These are phyloP conservation scores for Ramalina peruviana DNA, from an alignment of 495 filamentous ascomycete species.

Conservation along the genomic window DNA sequence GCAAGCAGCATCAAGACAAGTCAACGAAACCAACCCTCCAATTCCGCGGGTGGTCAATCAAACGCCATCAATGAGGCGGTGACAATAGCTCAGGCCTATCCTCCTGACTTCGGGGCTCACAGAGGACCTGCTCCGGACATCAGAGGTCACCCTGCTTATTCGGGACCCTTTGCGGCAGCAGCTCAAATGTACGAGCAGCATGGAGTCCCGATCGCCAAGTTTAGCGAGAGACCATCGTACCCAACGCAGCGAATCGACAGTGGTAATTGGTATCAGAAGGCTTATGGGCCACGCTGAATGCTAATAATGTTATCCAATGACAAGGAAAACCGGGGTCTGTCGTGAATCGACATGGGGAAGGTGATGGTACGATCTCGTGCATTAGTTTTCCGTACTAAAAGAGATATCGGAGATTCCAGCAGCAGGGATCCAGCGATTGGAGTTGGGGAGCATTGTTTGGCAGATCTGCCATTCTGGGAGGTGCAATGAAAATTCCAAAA, in stretches of 20 bases:
- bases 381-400: too few relatives aligned
- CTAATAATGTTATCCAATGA: neutral
- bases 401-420: too few relatives aligned
- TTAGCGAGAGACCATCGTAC: neutral
- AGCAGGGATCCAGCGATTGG: too few relatives aligned
- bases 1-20: conserved; percentile 4
- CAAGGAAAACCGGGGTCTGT: neutral
- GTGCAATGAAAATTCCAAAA: too few relatives aligned
- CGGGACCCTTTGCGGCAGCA: conserved; percentile 2
- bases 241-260: conserved; percentile 1
- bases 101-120: conserved; percentile 2
- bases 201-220: neutral
- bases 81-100: conserved; percentile 1
- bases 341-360: too few relatives aligned
- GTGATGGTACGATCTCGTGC: too few relatives aligned
- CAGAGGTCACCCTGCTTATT: conserved; percentile 15
- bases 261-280: conserved; percentile 17
- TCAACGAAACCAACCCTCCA: conserved; percentile 6
- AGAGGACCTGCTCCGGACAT: conserved; percentile 13
- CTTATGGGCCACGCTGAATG: conserved; percentile 9
- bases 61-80: neutral
- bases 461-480: too few relatives aligned
- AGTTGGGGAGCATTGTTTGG: too few relatives aligned
- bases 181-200: conserved; percentile 2
- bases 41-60: conserved; percentile 1